A percentile compares a stretch with the other conserved stretches of the same genome.
Conservation (phyloP, 805 yeast species). For the Tetrapisispora pingtungensis region DNA sequence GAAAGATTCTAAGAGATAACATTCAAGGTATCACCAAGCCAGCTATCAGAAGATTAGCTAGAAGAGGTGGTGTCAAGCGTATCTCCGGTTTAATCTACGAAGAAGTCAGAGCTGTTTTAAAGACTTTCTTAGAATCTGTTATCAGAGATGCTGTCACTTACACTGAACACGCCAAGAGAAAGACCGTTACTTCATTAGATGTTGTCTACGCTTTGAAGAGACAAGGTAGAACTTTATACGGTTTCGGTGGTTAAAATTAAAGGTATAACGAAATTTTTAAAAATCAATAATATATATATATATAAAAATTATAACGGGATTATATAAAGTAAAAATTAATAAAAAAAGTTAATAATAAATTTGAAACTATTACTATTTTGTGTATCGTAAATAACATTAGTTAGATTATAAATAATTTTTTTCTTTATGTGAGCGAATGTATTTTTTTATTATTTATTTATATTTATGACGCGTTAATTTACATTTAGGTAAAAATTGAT, state of each 20-base stretch:
- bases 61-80: conserved; percentile 99
- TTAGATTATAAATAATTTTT: too few relatives aligned
- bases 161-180: conserved; percentile 99
- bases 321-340: neutral
- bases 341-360: neutral
- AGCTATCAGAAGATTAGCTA: conserved; percentile 98
- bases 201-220: conserved; percentile 99
- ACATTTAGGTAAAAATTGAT: too few relatives aligned
- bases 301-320: conserved; percentile 2
- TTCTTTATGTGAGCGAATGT: too few relatives aligned
- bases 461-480: too few relatives aligned
- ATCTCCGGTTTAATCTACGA: conserved; percentile 97
- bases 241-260: conserved; percentile 89
- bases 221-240: conserved; percentile 99
- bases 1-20: conserved; percentile 98
- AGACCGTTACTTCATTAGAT: conserved; percentile 97
- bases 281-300: neutral
- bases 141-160: conserved; percentile 99
- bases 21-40: conserved; percentile 99
- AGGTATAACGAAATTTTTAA: neutral
- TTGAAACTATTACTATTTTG: too few relatives aligned
- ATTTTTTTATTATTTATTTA: too few relatives aligned
- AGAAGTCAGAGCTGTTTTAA: conserved; percentile 95
- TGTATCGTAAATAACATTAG: too few relatives aligned
- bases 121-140: conserved; percentile 91